Conservation (phyloP, 73 alveolate genomes). For the Paramecium bursaria region DNA sequence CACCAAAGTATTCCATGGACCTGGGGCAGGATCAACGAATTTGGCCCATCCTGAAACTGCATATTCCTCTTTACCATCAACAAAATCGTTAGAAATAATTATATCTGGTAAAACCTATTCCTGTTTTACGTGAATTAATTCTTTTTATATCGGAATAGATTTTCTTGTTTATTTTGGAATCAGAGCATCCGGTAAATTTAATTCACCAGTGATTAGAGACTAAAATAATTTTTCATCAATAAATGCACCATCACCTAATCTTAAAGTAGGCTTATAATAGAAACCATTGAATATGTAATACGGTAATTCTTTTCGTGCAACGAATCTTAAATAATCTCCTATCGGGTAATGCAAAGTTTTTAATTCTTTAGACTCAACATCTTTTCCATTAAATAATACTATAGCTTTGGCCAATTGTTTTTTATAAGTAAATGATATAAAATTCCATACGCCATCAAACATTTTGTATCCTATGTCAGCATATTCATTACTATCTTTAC, state of each 20-base stretch:
- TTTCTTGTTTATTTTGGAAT: neutral
- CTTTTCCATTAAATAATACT: slow-evolving; percentile 3
- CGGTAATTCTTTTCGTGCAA: neutral
- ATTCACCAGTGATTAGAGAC: neutral
- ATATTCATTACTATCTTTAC: neutral
- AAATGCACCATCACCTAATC: slow-evolving; percentile 41
- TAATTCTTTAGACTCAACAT: slow-evolving; percentile 23
- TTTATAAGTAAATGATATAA: neutral
- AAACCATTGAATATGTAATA: slow-evolving; percentile 28
- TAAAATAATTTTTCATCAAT: neutral
- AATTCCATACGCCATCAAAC: slow-evolving; percentile 27
- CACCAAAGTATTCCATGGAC: slow-evolving; percentile 34
- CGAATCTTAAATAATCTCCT: slow-evolving; percentile 39
- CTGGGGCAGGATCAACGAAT: slow-evolving; percentile 1
- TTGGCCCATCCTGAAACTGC: slow-evolving; percentile 52
- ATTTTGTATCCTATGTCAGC: neutral
- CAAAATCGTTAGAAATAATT: neutral
- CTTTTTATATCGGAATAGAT: neutral
- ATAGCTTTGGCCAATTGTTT: neutral
- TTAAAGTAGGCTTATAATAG: neutral
- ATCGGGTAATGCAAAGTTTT: neutral
- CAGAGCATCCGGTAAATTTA: neutral
- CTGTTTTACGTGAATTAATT: neutral
- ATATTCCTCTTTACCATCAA: slow-evolving; percentile 17
- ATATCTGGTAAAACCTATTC: neutral